These are phyloP conservation scores for Francoa sonchifolia DNA, from an alignment of 441 rosid genomes.

Conservation along the genomic window DNA sequence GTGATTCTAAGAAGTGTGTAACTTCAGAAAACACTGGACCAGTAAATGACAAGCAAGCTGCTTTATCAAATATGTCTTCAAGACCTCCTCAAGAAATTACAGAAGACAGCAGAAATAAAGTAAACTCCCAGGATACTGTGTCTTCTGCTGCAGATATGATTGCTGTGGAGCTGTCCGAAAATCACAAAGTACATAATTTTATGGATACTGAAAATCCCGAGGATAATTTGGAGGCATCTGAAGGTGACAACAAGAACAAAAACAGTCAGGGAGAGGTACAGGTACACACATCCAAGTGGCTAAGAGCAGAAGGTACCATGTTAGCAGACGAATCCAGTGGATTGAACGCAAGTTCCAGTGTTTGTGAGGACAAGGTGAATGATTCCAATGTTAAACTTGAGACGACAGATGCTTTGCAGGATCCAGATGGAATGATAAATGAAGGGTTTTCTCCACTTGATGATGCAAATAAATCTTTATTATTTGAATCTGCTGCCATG, in stretches of 20 bases:
- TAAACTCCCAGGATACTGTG: conserved; percentile 27
- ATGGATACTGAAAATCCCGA: conserved; percentile 18
- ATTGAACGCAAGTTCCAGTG: conserved; percentile 14
- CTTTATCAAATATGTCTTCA: conserved; percentile 20
- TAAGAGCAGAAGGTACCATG: conserved; percentile 14
- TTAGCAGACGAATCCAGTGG: conserved; percentile 16
- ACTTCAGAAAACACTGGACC: conserved; percentile 26
- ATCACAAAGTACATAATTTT: conserved; percentile 19
- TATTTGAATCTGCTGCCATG: conserved; percentile 9
- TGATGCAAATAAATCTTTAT: conserved; percentile 15
- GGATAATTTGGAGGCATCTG: conserved; percentile 18
- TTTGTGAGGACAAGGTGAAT: conserved; percentile 18
- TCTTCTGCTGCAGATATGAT: conserved; percentile 30
- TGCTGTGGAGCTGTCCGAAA: conserved; percentile 19
- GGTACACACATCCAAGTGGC: conserved; percentile 16
- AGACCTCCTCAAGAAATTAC: conserved; percentile 24
- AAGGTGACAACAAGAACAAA: conserved; percentile 22
- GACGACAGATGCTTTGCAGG: conserved; percentile 18
- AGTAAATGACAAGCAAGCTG: conserved; percentile 17
- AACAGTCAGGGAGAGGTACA: conserved; percentile 28
- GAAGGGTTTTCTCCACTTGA: conserved; percentile 14
- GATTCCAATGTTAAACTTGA: conserved; percentile 20
- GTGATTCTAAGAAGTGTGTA: conserved; percentile 33
- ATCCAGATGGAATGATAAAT: conserved; percentile 14
- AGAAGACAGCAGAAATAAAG: conserved; percentile 17